Conservation (phyloP, 108 stramenopile species). For the Cyclostephanos invisitatus region DNA sequence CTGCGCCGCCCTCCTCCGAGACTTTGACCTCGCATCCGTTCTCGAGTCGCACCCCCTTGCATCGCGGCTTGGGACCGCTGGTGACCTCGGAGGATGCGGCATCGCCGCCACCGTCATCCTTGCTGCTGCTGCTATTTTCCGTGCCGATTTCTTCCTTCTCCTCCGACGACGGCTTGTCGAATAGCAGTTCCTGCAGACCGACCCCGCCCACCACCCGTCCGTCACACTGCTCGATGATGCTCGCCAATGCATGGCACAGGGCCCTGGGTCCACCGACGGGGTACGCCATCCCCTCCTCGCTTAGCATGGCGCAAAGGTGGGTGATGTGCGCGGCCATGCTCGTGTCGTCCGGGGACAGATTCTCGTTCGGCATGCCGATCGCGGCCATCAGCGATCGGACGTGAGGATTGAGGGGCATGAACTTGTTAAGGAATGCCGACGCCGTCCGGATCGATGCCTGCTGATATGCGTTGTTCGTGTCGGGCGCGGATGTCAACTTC, state of each 20-base stretch:
- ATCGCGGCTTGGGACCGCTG: slow-evolving; percentile 51
- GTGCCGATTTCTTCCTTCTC: slow-evolving; percentile 6
- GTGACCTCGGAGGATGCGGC: slow-evolving; percentile 20
- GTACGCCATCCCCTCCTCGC: slow-evolving; percentile 81
- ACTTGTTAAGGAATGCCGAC: slow-evolving; percentile 67
- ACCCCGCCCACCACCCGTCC: slow-evolving; percentile 71
- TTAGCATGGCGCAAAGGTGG: slow-evolving; percentile 62
- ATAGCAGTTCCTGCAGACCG: slow-evolving; percentile 64
- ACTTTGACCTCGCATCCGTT: slow-evolving; percentile 52
- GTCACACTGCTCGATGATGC: slow-evolving; percentile 77
- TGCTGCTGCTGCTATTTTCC: slow-evolving; percentile 11
- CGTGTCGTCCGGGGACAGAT: slow-evolving; percentile 70
- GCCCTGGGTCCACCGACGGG: slow-evolving; percentile 87
- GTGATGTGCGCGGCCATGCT: slow-evolving; percentile 88
- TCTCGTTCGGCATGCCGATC: slow-evolving; percentile 82
- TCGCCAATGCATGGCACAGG: slow-evolving; percentile 78
- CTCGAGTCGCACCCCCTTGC: slow-evolving; percentile 57
- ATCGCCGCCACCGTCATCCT: slow-evolving; percentile 4
- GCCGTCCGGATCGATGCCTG: slow-evolving; percentile 67
- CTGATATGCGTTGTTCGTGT: slow-evolving; percentile 53
- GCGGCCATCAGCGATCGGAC: slow-evolving; percentile 82
- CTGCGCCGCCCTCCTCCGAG: slow-evolving; percentile 40
- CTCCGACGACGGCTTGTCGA: slow-evolving; percentile 26
- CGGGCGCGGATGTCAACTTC: slow-evolving; percentile 14
- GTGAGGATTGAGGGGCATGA: slow-evolving; percentile 76